Evolutionary conservation across 2,329 filamentous ascomycete genomes (phyloP), one percentile per base, ranked within the genome.

Genomic region (Fusarium chaquense): DNA sequence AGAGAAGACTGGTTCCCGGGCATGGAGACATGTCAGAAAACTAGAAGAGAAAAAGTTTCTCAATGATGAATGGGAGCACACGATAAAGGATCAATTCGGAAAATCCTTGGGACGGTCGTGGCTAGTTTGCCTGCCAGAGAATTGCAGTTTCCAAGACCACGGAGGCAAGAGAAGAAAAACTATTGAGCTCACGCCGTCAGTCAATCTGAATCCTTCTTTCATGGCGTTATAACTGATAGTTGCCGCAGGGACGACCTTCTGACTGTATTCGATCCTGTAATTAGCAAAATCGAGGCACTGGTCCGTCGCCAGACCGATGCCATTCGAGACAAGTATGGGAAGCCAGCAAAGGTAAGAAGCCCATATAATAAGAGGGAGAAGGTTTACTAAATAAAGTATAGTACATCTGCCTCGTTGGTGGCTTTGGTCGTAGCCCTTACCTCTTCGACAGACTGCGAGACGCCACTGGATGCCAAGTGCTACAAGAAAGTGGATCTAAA

Each of bases 371-470:
- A 26, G 5, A 26, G 26, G 26, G 26, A 26, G 26, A 26, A 26
- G 9, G 26, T 26, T 26, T 26, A 26, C 26, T 6, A 26, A 26
- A 26, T 26, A 6, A 26, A 26, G 4, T 26, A 26, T 8, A 26
- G 81, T 78, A 77, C 26, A 54, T 83, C 7, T 72, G 82, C 2
- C 73, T 83, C 0, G 81, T 79, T 0, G 81, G 82, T 0, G 82
- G 81, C 0, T 79, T 83, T 7, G 81, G 82, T 0, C 66, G 77
- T 3, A 78, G 73, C 16, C 33, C 49, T 0, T 81, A 78, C 7
- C 58, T 83, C 1, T 68, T 62, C 13, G 43, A 62, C 4, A 56
- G 58, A 0, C 51, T 83, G 26, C 26, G 26, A 26, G 26, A 26
- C 26, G 26, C 26, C 26, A 26, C 26, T 26, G 26, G 26, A 26